phyloP scores from a whole-genome alignment of 2,329 filamentous ascomycete species.

The Talaromyces rugulosus region DNA sequence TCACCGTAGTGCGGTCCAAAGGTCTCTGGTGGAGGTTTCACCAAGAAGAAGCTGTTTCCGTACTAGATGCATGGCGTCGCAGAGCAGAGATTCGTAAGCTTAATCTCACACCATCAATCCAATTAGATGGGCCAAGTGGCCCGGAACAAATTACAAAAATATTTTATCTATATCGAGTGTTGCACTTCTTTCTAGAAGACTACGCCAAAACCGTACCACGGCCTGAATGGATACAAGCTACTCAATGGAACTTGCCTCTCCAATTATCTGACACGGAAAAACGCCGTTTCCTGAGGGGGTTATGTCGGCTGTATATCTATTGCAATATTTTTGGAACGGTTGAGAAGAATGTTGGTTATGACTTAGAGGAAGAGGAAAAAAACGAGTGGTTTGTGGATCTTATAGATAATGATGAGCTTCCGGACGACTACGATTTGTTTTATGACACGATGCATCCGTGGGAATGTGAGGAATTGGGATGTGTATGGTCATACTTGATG shows the following conservation, averaged over 20 bases:
- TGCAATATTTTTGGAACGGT: background rate
- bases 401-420: too few relatives aligned
- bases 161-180: background rate
- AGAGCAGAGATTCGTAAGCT: background rate
- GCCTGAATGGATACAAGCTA: background rate
- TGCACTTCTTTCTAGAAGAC: constrained; percentile 3
- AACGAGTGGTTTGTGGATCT: background rate
- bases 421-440: background rate
- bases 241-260: background rate
- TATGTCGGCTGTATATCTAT: constrained; percentile 3
- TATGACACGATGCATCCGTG: background rate
- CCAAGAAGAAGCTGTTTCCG: background rate
- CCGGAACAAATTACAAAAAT: background rate
- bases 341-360: background rate
- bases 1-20: background rate
- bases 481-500: background rate
- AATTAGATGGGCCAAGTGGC: background rate
- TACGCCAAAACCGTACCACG: background rate
- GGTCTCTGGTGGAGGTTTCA: background rate
- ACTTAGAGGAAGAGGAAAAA: background rate
- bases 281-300: background rate
- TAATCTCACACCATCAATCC: too few relatives aligned
- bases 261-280: background rate
- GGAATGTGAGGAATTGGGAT: constrained; percentile 3
- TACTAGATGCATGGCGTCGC: constrained; percentile 2